Conservation (phyloP, 345 rosid genomes). For the Sonneratia caseolaris region DNA sequence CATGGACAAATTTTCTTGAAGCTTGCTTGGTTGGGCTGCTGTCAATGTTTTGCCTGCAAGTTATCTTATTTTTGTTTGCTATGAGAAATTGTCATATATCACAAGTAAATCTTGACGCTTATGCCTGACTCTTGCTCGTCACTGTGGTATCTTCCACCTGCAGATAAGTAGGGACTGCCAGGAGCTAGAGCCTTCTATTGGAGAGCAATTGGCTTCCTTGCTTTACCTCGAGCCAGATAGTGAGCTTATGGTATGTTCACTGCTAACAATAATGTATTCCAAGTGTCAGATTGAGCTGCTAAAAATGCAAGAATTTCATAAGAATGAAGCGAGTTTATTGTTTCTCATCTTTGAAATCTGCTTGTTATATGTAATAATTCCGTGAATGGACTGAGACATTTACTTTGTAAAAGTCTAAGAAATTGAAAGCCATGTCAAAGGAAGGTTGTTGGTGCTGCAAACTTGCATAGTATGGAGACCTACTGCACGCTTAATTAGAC, state of each 20-base stretch:
- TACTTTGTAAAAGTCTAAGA: not conserved
- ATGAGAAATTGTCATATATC: not conserved
- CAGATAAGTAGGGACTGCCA: constrained; percentile 99
- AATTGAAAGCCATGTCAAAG: not conserved
- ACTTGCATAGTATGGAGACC: not conserved
- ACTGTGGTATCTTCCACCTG: not conserved
- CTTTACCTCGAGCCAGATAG: constrained; percentile 96
- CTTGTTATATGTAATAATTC: not conserved
- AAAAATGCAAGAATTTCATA: not conserved
- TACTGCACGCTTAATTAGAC: not conserved
- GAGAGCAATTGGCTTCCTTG: constrained; percentile 88
- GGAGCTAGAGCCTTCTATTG: constrained; percentile 87
- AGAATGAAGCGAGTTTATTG: not conserved
- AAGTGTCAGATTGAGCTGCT: not conserved
- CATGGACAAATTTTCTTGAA: not conserved
- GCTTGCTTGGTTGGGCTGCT: not conserved
- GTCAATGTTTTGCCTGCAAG: not conserved
- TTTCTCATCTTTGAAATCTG: not conserved
- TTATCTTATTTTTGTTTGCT: not conserved
- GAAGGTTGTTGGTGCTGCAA: not conserved
- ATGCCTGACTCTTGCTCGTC: not conserved
- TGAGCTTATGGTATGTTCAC: constrained; percentile 82
- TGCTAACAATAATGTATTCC: not conserved
- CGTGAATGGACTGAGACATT: not conserved
- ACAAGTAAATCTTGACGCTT: not conserved